Evolutionary conservation across 1,284 basidiomycete species (phyloP).

Genomic region (Laetiporus sulphureus): DNA sequence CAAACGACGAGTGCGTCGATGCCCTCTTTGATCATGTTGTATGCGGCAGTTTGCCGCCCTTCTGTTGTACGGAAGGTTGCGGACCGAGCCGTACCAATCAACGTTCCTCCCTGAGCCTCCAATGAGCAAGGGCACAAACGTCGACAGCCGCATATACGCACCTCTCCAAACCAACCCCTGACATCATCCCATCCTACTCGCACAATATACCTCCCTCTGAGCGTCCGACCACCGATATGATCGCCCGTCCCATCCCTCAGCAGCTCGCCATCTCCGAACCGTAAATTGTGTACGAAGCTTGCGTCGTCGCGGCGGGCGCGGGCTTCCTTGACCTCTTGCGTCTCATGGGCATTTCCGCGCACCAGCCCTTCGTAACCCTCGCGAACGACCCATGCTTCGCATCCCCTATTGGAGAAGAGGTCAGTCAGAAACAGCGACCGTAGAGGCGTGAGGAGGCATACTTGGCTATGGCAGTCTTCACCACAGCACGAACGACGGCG

Average conservation of each 20-base stretch:
- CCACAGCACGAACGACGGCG: slow-evolving; percentile 86
- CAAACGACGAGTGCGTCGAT: slow-evolving; percentile 97
- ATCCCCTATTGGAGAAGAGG: slow-evolving; percentile 53
- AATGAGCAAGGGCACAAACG: background rate
- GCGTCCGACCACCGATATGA: slow-evolving; percentile 53
- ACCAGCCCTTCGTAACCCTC: slow-evolving; percentile 98
- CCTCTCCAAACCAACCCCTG: slow-evolving; percentile 89
- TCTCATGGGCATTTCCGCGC: slow-evolving; percentile 50
- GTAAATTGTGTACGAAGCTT: slow-evolving; percentile 59
- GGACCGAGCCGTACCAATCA: slow-evolving; percentile 94
- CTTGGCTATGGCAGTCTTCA: slow-evolving; percentile 87
- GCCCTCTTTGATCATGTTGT: slow-evolving; percentile 91
- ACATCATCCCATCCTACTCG: slow-evolving; percentile 99
- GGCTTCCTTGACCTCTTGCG: slow-evolving; percentile 12
- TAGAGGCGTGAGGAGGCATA: slow-evolving; percentile 31
- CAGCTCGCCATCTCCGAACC: slow-evolving; percentile 89
- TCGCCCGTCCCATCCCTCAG: slow-evolving; percentile 91
- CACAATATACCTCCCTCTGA: slow-evolving; percentile 92
- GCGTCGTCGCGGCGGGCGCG: slow-evolving; percentile 23
- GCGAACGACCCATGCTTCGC: slow-evolving; percentile 88
- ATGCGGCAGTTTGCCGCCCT: slow-evolving; percentile 82
- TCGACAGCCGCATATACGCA: slow-evolving; percentile 29
- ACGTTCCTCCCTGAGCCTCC: slow-evolving; percentile 74
- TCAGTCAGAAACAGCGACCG: slow-evolving; percentile 2
- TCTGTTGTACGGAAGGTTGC: slow-evolving; percentile 82